phyloP scores from a whole-genome alignment of 139 green algal species.

The Volvox reticuliferus region DNA sequence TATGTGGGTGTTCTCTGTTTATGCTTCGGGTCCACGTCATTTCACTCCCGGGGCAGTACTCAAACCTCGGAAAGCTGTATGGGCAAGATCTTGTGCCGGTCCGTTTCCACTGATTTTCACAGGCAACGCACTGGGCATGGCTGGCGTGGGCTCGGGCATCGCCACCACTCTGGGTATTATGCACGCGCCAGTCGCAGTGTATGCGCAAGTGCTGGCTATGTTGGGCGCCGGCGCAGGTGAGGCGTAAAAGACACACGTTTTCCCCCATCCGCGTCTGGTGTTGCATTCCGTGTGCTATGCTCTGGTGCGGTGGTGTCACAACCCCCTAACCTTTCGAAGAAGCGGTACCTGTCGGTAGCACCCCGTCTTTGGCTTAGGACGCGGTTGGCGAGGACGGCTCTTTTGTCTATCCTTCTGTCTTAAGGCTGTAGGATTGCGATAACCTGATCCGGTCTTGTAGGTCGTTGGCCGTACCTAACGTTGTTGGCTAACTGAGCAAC shows the following conservation, averaged over 20 bases:
- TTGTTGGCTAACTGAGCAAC: too few relatives aligned
- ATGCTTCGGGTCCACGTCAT: background rate
- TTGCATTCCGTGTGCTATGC: background rate
- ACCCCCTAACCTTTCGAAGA: too few relatives aligned
- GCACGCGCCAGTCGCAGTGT: constrained; percentile 42
- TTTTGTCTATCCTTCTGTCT: too few relatives aligned
- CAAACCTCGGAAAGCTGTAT: background rate
- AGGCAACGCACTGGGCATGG: constrained; percentile 87
- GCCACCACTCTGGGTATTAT: constrained; percentile 66
- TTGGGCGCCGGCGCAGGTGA: background rate
- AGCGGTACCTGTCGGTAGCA: too few relatives aligned
- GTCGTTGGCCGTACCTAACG: too few relatives aligned
- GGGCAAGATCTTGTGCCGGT: background rate
- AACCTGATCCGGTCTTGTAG: too few relatives aligned
- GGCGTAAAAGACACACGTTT: background rate
- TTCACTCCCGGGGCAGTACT: background rate
- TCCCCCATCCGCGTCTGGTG: background rate
- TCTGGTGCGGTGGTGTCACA: too few relatives aligned
- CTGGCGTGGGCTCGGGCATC: constrained; percentile 70
- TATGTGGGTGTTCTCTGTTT: background rate
- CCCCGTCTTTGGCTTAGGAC: too few relatives aligned
- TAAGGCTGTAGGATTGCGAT: too few relatives aligned
- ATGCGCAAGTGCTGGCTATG: constrained; percentile 29
- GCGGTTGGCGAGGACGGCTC: too few relatives aligned
- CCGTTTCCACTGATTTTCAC: background rate